phyloP scores from a whole-genome alignment of 129 eudicot genomes.

The Escallonia rubra region DNA sequence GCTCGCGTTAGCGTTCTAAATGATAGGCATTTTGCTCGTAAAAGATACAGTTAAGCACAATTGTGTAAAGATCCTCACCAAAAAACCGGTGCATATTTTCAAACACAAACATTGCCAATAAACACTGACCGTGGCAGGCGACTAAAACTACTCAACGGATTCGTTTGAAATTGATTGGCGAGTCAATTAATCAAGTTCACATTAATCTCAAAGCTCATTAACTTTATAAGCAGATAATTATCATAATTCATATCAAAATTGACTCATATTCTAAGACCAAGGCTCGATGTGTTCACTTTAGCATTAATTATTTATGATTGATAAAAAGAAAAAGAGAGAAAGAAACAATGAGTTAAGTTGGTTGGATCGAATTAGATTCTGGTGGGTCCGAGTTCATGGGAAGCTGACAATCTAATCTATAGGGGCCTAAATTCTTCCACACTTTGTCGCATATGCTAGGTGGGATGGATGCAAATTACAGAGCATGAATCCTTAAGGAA shows the following conservation, averaged over 20 bases:
- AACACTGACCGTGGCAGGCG: no score
- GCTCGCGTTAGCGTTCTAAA: no score
- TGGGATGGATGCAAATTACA: conserved; percentile 11
- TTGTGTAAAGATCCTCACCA: no score
- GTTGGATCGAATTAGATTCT: conserved; percentile 16
- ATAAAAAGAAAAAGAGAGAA: neutral
- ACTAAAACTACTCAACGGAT: no score
- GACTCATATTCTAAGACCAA: neutral
- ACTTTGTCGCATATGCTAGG: conserved; percentile 16
- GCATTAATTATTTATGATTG: no score
- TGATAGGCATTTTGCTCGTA: no score
- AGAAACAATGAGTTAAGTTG: neutral
- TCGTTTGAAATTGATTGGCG: no score
- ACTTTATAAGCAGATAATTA: neutral
- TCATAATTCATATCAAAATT: neutral
- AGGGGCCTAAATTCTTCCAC: conserved; percentile 3
- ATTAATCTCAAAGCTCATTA: no score
- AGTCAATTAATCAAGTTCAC: no score
- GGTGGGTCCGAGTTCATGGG: neutral
- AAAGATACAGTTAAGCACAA: no score
- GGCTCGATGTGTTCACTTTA: neutral
- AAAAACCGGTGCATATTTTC: no score
- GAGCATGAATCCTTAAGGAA: neutral
- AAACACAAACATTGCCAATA: no score
- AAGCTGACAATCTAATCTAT: neutral